A percentile compares a stretch with the other conserved stretches of the same genome.
phyloP scores from a whole-genome alignment of 257 asterid species.

The Jasminum sambac region DNA sequence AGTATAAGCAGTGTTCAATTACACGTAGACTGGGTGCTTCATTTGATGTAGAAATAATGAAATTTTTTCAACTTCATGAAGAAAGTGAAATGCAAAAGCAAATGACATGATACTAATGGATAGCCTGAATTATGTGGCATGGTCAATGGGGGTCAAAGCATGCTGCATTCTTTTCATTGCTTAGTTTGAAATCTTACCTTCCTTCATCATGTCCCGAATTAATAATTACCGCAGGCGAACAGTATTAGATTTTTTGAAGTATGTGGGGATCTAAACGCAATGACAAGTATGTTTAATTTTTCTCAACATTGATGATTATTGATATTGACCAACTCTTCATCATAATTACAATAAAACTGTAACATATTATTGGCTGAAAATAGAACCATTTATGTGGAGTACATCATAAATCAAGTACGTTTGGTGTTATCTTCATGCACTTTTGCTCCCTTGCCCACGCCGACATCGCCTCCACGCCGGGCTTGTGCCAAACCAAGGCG shows the following conservation, averaged over 20 bases:
- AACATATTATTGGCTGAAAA: constrained; percentile 20
- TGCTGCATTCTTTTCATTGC: constrained; percentile 27
- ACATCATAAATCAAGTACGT: neutral
- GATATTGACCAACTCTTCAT: constrained; percentile 19
- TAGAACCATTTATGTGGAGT: neutral
- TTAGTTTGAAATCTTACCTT: constrained; percentile 8
- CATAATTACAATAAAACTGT: constrained; percentile 2
- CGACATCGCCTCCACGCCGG: no score
- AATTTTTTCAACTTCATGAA: no score
- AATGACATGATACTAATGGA: constrained; percentile 13
- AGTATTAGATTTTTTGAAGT: constrained; percentile 11
- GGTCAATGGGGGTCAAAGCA: constrained; percentile 42
- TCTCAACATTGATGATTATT: constrained; percentile 35
- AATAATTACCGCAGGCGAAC: constrained; percentile 19
- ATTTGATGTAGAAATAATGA: no score
- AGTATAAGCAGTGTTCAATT: no score
- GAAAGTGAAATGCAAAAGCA: constrained; percentile 25
- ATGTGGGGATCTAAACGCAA: constrained; percentile 20
- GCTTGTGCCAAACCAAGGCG: no score
- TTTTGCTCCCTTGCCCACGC: no score
- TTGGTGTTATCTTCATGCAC: no score
- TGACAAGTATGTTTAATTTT: constrained; percentile 18
- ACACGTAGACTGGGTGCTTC: no score
- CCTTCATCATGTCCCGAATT: constrained; percentile 12
- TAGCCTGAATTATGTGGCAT: constrained; percentile 20